These are phyloP conservation scores for Eucalyptus polyanthemos DNA, from an alignment of 345 rosid genomes.

Conservation along the genomic window DNA sequence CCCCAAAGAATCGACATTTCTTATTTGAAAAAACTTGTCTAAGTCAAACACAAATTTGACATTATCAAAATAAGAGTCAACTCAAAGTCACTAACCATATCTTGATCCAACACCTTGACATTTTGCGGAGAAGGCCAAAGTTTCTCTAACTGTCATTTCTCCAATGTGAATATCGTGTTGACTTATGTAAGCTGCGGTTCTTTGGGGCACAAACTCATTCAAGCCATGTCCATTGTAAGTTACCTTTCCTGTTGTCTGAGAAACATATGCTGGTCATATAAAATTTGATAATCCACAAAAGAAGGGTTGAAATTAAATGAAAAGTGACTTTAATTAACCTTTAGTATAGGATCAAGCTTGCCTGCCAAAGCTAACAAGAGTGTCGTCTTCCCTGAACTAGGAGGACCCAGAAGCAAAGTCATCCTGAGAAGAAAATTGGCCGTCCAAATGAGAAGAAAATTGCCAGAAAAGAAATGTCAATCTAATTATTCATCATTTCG, in stretches of 20 bases:
- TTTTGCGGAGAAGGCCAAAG: constrained; percentile 73
- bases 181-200: constrained; percentile 52
- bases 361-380: constrained; percentile 36
- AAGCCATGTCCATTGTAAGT: constrained; percentile 34
- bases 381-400: constrained; percentile 77
- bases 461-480: not conserved
- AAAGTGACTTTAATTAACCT: not conserved
- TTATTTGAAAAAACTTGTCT: not conserved
- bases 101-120: constrained; percentile 69
- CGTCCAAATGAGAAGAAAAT: not conserved
- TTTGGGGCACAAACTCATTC: constrained; percentile 34
- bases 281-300: not conserved
- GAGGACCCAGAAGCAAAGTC: constrained; percentile 76
- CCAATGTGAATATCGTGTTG: constrained; percentile 75
- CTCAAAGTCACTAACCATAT: constrained; percentile 18
- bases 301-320: not conserved
- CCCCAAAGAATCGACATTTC: not conserved
- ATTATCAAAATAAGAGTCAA: not conserved
- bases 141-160: constrained; percentile 84
- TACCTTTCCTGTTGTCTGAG: constrained; percentile 28
- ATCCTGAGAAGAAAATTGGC: not conserved
- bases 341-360: constrained; percentile 9
- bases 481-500: too few relatives aligned
- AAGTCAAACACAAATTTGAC: not conserved
- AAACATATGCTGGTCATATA: not conserved